Evolutionary conservation across 1,139 yeast species (phyloP), one percentile per base, ranked within the genome.

Genomic region (Taphrina flavorubra): DNA sequence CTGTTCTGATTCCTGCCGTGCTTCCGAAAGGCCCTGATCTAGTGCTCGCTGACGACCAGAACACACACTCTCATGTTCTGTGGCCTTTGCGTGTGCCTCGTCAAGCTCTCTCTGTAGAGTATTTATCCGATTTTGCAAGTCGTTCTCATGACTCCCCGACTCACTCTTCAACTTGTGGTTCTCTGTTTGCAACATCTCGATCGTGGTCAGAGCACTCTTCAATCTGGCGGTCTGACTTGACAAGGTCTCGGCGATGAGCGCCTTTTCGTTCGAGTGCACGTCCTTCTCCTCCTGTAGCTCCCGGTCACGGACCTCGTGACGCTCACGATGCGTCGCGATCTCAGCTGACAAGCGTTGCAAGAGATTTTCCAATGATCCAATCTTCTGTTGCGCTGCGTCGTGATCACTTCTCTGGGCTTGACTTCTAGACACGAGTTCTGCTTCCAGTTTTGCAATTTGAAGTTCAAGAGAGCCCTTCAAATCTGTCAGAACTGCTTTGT

Each of bases 341-440:
- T 49, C 53, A 10, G 53, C 53, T 20, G 53, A 49, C 13, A 49
- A n/a, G 8, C 36, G 34, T 36, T 49, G 31, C 31, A 49, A 25
- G 11, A 49, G 53, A 4, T 49, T 36, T 34, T 49, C 53, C 53
- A 49, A 36, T 2, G 34, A 8, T 8, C n/a, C n/a, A 18, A 49
- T 49, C 36, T 49, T 49, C 53, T 49, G 53, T 34, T 49, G 53
- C 20, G 53, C 53, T 1, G 36, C 20, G 7, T 49, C 53, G 6
- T 49, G 18, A 18, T 49, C 53, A 49, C 36, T 49, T 20, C 36
- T 20, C 20, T 49, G 53, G 2, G 36, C 13, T 49, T 18, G 18
- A 36, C n/a, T 49, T 34, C 20, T 49, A 1, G 53, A 20, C 36
- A 49, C 31, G 31, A 49, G 53, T 36, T 49, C 53, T 10, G 36